phyloP scores from a whole-genome alignment of 495 filamentous ascomycete species.

The Staphylotrichum tortipilum region DNA sequence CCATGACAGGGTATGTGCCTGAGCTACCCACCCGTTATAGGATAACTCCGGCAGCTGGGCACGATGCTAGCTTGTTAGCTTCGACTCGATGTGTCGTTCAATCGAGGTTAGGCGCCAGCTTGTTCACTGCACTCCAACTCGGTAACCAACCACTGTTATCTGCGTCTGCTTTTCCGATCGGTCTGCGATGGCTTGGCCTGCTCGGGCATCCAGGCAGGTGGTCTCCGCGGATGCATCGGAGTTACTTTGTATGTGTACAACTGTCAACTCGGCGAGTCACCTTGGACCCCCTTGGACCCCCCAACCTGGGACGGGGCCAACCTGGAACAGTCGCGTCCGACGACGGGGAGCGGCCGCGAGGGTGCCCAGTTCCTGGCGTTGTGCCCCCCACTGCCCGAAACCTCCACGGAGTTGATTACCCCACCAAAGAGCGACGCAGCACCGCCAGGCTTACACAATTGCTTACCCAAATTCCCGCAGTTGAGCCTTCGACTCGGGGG shows the following conservation, averaged over 20 bases:
- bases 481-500: background rate
- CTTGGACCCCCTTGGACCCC: too few relatives aligned
- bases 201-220: background rate
- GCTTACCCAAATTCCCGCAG: slow-evolving; percentile 17
- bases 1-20: too few relatives aligned
- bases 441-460: slow-evolving; percentile 4
- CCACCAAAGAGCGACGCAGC: slow-evolving; percentile 6
- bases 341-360: background rate
- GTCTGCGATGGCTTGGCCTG: background rate
- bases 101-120: too few relatives aligned
- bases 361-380: background rate
- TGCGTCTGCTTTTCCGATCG: background rate
- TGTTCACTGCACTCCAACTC: too few relatives aligned
- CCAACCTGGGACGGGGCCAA: too few relatives aligned
- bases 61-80: background rate
- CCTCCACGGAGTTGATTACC: slow-evolving; percentile 2
- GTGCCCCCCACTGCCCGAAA: slow-evolving; percentile 10
- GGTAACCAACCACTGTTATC: too few relatives aligned
- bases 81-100: too few relatives aligned
- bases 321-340: background rate
- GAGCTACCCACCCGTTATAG: too few relatives aligned
- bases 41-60: too few relatives aligned
- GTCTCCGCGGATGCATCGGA: slow-evolving; percentile 16
- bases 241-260: too few relatives aligned
- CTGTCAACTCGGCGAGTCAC: too few relatives aligned